A percentile compares a stretch with the other conserved stretches of the same genome.
phyloP scores from a whole-genome alignment of 2,329 filamentous ascomycete species.

The Pseudogymnoascus sp. region DNA sequence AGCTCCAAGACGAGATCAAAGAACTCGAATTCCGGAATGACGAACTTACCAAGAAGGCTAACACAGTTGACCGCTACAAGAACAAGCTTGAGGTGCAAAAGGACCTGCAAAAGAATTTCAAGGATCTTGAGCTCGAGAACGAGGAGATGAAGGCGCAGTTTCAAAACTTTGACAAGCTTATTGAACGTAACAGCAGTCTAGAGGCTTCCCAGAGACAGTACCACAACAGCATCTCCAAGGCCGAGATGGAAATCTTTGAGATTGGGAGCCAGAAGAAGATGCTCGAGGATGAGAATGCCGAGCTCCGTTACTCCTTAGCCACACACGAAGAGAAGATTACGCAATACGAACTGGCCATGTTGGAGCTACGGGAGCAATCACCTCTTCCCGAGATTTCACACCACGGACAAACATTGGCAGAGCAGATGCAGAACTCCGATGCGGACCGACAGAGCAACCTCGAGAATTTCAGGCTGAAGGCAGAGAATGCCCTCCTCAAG shows the following conservation, averaged over 20 bases:
- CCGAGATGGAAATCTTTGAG: conserved; percentile 26
- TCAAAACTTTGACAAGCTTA: conserved; percentile 26
- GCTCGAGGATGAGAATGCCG: conserved; percentile 36
- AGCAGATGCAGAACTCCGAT: conserved; percentile 43
- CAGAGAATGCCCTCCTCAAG: conserved; percentile 52
- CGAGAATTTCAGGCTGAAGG: conserved; percentile 47
- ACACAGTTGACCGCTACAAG: conserved; percentile 53
- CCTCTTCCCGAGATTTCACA: background rate
- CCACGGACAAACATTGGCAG: conserved; percentile 39
- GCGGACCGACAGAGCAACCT: conserved; percentile 35
- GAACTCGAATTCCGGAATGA: conserved; percentile 51
- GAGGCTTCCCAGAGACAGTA: conserved; percentile 32
- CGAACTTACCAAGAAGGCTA: conserved; percentile 53
- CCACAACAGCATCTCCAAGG: conserved; percentile 28
- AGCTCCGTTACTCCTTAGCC: conserved; percentile 19
- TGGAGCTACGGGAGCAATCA: conserved; percentile 50
- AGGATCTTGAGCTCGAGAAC: conserved; percentile 46
- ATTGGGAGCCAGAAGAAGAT: conserved; percentile 36
- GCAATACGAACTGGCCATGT: conserved; percentile 37
- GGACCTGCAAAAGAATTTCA: conserved; percentile 46
- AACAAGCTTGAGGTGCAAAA: conserved; percentile 53
- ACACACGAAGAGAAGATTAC: conserved; percentile 32
- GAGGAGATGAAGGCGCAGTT: conserved; percentile 43
- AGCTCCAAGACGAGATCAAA: conserved; percentile 50
- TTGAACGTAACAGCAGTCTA: conserved; percentile 22